Evolutionary conservation across 345 rosid genomes (phyloP).

Genomic region (Populus davidiana): DNA sequence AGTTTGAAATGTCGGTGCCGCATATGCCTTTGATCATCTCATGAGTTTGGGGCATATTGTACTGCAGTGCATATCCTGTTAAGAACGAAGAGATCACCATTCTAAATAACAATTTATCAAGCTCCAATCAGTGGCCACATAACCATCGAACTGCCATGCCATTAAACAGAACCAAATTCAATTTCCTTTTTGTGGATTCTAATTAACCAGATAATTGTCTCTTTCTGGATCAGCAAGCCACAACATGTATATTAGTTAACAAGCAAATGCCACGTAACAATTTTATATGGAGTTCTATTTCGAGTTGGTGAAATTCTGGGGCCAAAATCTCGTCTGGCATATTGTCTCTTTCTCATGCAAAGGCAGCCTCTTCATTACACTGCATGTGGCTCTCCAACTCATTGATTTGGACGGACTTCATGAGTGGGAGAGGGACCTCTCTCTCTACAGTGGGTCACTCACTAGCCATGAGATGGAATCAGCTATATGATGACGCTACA

Average conservation of each 20-base stretch:
- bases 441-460: background rate
- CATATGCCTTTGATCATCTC: background rate
- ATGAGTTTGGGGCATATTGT: background rate
- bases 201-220: background rate
- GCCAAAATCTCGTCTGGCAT: background rate
- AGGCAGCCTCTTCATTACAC: background rate
- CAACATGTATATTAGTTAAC: no score
- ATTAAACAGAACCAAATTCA: no score
- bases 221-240: background rate
- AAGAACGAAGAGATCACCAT: no score
- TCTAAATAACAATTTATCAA: background rate
- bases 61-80: background rate
- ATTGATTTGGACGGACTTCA: background rate
- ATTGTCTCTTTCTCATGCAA: background rate
- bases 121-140: background rate
- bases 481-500: background rate
- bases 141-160: background rate
- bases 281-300: no score
- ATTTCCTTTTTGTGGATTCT: background rate
- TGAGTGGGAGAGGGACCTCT: background rate
- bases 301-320: background rate
- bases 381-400: conserved; percentile 5
- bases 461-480: background rate
- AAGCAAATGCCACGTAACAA: no score
- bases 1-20: background rate